Percentiles rank a stretch among this genome's conserved stretches.
Evolutionary conservation across 1,139 yeast species (phyloP).

Genomic region (Debaryomyces fabryi): DNA sequence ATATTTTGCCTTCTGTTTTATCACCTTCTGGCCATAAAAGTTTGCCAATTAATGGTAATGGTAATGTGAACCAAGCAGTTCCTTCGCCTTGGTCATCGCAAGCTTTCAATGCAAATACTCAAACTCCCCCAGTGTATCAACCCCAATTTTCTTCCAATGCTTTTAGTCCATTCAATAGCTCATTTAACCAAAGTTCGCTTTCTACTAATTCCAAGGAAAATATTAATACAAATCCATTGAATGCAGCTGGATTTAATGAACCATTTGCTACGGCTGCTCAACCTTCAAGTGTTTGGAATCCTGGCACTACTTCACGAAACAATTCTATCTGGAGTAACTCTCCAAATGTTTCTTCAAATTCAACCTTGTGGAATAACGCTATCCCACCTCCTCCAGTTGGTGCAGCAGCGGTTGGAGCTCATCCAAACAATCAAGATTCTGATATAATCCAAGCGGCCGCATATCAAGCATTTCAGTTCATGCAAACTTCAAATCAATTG

Average conservation of each 20-base stretch:
- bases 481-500: conserved; percentile 35
- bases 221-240: not conserved
- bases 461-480: conserved; percentile 36
- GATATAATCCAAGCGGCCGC: conserved; percentile 34
- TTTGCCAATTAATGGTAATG: conserved; percentile 6
- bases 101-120: not conserved
- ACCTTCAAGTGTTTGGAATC: conserved; percentile 25
- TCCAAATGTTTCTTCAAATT: conserved; percentile 9
- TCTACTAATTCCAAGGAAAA: conserved; percentile 7
- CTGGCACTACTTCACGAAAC: conserved; percentile 24
- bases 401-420: not conserved
- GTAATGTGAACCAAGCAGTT: not conserved
- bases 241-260: conserved; percentile 5
- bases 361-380: conserved; percentile 12
- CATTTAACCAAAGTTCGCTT: conserved; percentile 2
- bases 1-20: conserved; percentile 7
- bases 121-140: conserved; percentile 8
- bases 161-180: conserved; percentile 10
- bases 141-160: conserved; percentile 9
- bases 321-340: conserved; percentile 38
- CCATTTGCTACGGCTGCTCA: conserved; percentile 2
- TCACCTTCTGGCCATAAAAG: conserved; percentile 6
- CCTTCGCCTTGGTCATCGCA: conserved; percentile 6
- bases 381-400: conserved; percentile 6
- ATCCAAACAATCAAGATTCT: conserved; percentile 4